Evolutionary conservation across 768 basidiomycete species (phyloP), one percentile per base, ranked within the genome.

Genomic region (Leccinum pellstonianum): DNA sequence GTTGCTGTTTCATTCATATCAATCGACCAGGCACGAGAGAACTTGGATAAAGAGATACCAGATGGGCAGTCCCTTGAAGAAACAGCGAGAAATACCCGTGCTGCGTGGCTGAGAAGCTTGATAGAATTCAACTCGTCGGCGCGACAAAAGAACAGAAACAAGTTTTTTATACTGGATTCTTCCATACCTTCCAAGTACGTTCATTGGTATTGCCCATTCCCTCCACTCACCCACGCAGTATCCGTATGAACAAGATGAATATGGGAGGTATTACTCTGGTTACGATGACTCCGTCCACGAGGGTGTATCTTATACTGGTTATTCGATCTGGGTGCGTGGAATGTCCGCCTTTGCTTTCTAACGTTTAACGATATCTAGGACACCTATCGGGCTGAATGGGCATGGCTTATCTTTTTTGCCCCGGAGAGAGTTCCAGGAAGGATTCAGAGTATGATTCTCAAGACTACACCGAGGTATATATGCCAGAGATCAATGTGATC

Each of bases 1-100:
- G 76, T 91, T 2, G 88, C 87, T 3, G 86, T 88, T 4, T 90
- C 88, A 4, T 90, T 90, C 69, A 87, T 91, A 58, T 88, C 86
- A 1, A 74, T 85, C 7, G 84, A 86, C 3, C 88, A 90, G 60
- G 87, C 87, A 1, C 71, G 81, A 38, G 64, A 68, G 58, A 84
- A 84, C 62, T 62, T 86, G 56, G 80, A 82, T 27, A 73, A 66
- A 1, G 83, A 84, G 62, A 77, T 81, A 47, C 78, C 79, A 0
- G 77, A 83, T 57, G 77, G 73, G 1, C 72, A 73, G 21, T 70
- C 78, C 1, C 72, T 88, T 4, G 85, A 86, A 56, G 69, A 78
- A 31, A 87, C 87, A 0, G 83, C 80, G 2, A 70, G 69, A 15
- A 46, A 46, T 0, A 83, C 81, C 15, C 78, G 86, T 5, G 69